Percentiles rank a stretch among this genome's conserved stretches.
phyloP scores from a whole-genome alignment of 108 stramenopile genomes.

The Nitzschia palea region DNA sequence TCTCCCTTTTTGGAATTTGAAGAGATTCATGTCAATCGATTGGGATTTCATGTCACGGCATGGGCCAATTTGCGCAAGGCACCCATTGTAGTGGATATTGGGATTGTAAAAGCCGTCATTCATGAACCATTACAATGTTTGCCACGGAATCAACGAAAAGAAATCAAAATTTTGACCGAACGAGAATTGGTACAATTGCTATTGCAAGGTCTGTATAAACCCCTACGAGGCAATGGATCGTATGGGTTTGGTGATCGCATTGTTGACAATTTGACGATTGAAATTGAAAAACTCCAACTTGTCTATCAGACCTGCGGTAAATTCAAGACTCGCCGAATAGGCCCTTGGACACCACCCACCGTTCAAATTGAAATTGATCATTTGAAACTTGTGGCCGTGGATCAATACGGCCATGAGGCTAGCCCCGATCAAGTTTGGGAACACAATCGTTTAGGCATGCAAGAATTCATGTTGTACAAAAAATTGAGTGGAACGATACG shows the following conservation, averaged over 20 bases:
- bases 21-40: slow-evolving; percentile 55
- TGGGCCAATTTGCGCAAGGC: slow-evolving; percentile 81
- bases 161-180: slow-evolving; percentile 27
- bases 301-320: slow-evolving; percentile 65
- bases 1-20: slow-evolving; percentile 60
- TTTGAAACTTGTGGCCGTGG: slow-evolving; percentile 60
- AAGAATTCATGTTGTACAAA: slow-evolving; percentile 66
- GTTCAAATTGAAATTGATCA: slow-evolving; percentile 36
- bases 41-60: slow-evolving; percentile 70
- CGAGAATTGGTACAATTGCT: slow-evolving; percentile 19
- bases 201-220: slow-evolving; percentile 18
- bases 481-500: slow-evolving; percentile 40
- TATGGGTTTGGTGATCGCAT: slow-evolving; percentile 77
- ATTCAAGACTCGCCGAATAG: slow-evolving; percentile 69
- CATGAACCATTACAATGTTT: slow-evolving; percentile 61
- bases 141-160: slow-evolving; percentile 19
- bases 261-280: slow-evolving; percentile 67
- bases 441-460: slow-evolving; percentile 53
- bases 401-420: slow-evolving; percentile 61
- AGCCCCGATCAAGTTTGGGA: slow-evolving; percentile 69
- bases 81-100: slow-evolving; percentile 77
- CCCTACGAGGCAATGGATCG: slow-evolving; percentile 23
- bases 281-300: slow-evolving; percentile 51
- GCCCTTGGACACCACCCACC: slow-evolving; percentile 73
- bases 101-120: slow-evolving; percentile 44